phyloP scores from a whole-genome alignment of 2,329 filamentous ascomycete species.

The Mycocentrospora acerina region DNA sequence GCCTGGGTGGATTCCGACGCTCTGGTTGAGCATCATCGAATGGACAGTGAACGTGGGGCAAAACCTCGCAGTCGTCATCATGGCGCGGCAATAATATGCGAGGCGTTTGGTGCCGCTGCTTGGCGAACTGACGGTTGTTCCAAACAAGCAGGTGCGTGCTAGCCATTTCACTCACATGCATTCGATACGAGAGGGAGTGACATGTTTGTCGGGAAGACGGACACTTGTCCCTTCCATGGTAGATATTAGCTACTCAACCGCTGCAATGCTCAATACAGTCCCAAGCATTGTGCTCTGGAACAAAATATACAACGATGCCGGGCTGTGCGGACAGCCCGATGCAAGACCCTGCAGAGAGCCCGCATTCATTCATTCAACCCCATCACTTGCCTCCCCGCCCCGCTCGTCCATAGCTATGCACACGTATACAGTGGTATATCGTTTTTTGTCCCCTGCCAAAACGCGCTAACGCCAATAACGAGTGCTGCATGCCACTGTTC shows the following conservation, averaged over 20 bases:
- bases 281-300: not conserved
- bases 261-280: not conserved
- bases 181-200: too few relatives aligned
- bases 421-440: constrained; percentile 14
- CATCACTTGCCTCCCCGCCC: not conserved
- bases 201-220: constrained; percentile 3
- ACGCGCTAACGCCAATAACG: constrained; percentile 7
- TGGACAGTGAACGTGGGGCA: too few relatives aligned
- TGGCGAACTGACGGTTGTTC: too few relatives aligned
- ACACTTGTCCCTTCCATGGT: constrained; percentile 4
- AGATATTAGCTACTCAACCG: not conserved
- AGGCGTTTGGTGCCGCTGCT: too few relatives aligned
- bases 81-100: too few relatives aligned
- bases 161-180: constrained; percentile 2
- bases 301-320: not conserved
- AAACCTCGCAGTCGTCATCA: too few relatives aligned
- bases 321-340: constrained; percentile 3
- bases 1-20: too few relatives aligned
- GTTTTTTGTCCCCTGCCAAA: constrained; percentile 2
- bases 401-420: constrained; percentile 6
- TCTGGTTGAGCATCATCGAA: too few relatives aligned
- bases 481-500: constrained; percentile 14
- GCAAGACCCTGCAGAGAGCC: not conserved
- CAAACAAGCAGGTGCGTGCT: not conserved
- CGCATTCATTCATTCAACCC: constrained; percentile 3